Evolutionary conservation across 2,329 filamentous ascomycete species (phyloP).

Genomic region (Microsporum ferrugineum): DNA sequence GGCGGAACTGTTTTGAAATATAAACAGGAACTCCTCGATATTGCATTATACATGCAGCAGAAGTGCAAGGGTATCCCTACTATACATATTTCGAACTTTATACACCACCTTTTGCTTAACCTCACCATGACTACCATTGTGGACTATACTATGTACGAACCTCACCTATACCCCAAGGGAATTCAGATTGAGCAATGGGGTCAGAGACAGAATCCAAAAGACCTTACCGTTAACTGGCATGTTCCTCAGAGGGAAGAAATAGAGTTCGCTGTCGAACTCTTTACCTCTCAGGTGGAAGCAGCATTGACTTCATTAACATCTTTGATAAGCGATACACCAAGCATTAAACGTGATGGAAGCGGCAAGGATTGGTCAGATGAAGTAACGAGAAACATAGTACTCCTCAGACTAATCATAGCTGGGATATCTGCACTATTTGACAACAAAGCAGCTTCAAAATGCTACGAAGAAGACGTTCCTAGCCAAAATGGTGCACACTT

Average conservation of each 20-base stretch:
- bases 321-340: conserved; percentile 69
- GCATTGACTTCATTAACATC: conserved; percentile 64
- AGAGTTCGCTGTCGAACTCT: conserved; percentile 78
- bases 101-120: conserved; percentile 90
- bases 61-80: conserved; percentile 89
- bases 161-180: conserved; percentile 57
- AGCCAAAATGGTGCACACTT: conserved; percentile 31
- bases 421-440: conserved; percentile 87
- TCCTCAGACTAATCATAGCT: conserved; percentile 78
- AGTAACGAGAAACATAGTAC: conserved; percentile 75
- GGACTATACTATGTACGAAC: conserved; percentile 79
- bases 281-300: conserved; percentile 67
- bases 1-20: conserved; percentile 81
- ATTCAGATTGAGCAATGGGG: conserved; percentile 77
- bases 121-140: conserved; percentile 87
- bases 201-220: conserved; percentile 57
- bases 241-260: conserved; percentile 68
- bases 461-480: conserved; percentile 34
- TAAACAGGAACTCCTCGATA: conserved; percentile 77
- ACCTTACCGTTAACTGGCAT: conserved; percentile 85
- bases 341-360: conserved; percentile 80
- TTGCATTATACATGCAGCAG: conserved; percentile 92
- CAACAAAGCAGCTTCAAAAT: conserved; percentile 55
- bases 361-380: conserved; percentile 99
- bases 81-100: conserved; percentile 93